Evolutionary conservation across 768 basidiomycete species (phyloP), one percentile per base, ranked within the genome.

Genomic region (Myochromella boudieri): DNA sequence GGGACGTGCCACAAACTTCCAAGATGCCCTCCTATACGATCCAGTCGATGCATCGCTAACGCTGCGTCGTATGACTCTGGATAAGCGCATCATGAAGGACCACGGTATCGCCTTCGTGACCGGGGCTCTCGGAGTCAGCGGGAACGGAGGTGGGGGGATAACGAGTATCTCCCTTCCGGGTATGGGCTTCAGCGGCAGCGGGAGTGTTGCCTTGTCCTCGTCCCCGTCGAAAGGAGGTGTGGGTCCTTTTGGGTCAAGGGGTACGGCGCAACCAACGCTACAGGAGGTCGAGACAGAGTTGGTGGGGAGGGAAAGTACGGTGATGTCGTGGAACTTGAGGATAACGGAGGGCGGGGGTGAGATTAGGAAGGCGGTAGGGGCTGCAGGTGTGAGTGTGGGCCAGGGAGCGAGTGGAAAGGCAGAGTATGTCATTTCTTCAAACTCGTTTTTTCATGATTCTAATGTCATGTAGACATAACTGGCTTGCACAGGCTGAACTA

Each of bases 401-500:
- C n/a, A 42, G n/a, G 21, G 48, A 56, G 45, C 62, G 66, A 44
- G 52, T 67, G 5, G 69, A 28, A 46, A 75, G 73, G 77, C 48
- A 24, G 60, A 68, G n/a, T 34, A 37, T 15, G 42, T 40, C 15
- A 20, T 8, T 10, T 31, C 14, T 32, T n/a, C 37, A 22, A 51
- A 49, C 25, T 45, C 17, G 42, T 51, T 45, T 37, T 24, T 10
- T 12, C 28, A 12, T 33, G 18, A 40, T 34, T 10, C 27, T 49
- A 39, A 46, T 36, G 29, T 52, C 12, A 46, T 64, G 5, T 25
- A 12, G 29, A n/a, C 3, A 6, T 11, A 90, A 85, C 52, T 84
- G 78, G 66, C 75, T 95, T 4, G 76, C 91, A 0, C 81, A 85
- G 33, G 91, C 90, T 0, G 94, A 97, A 61, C 76, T 95, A 4